Evolutionary conservation across 2,329 filamentous ascomycete species (phyloP).

Genomic region (Rhinocladiella similis): DNA sequence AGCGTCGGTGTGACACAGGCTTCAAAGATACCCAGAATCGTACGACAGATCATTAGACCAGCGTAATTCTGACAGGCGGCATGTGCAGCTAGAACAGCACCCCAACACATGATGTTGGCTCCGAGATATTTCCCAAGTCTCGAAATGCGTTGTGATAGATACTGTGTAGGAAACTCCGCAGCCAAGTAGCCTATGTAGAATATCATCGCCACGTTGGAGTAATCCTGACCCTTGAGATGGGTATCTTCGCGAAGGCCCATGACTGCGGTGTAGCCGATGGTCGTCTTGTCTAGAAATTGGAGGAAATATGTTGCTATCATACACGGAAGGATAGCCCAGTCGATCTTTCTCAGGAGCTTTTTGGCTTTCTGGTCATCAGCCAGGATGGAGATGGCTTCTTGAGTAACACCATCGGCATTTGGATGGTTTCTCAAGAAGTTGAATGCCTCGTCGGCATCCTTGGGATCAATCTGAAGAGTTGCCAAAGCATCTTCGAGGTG

Average conservation of each 20-base stretch:
- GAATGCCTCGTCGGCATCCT: constrained; percentile 25
- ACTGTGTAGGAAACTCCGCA: constrained; percentile 46
- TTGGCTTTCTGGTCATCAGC: constrained; percentile 10
- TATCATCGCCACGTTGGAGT: constrained; percentile 57
- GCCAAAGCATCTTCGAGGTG: constrained; percentile 19
- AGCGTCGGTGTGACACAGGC: constrained; percentile 51
- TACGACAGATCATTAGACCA: constrained; percentile 46
- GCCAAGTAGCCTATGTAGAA: constrained; percentile 54
- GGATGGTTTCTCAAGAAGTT: constrained; percentile 21
- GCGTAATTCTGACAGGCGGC: constrained; percentile 45
- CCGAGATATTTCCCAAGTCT: constrained; percentile 27
- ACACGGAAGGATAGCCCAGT: constrained; percentile 34
- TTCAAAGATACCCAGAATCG: constrained; percentile 51
- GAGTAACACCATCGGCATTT: constrained; percentile 21
- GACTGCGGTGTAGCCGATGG: constrained; percentile 57
- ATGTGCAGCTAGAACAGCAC: constrained; percentile 45
- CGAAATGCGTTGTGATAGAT: constrained; percentile 34
- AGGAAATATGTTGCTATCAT: constrained; percentile 37
- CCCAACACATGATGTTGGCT: constrained; percentile 38
- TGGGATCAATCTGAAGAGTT: constrained; percentile 14
- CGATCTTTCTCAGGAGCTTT: constrained; percentile 34
- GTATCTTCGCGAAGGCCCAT: constrained; percentile 56
- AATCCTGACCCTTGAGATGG: constrained; percentile 48
- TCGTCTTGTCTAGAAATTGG: constrained; percentile 35
- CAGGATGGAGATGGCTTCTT: constrained; percentile 23